Evolutionary conservation across 2,329 filamentous ascomycete species (phyloP).

Genomic region (Aspergillaceae sp.): DNA sequence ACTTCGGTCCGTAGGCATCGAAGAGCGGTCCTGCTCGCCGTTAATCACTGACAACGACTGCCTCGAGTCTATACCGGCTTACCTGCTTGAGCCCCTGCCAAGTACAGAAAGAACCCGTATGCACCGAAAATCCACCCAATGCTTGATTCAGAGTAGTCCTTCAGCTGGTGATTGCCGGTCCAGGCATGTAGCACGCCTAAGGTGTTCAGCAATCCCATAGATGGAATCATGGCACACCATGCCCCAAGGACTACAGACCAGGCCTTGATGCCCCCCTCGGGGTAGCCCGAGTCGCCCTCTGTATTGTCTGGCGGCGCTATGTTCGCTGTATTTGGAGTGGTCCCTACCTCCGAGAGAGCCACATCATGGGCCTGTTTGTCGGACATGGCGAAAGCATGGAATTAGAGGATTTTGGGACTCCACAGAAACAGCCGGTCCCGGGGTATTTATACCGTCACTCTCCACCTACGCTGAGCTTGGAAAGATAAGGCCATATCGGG

Average conservation of each 20-base stretch:
- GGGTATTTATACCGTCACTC: no score
- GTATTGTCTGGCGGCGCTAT: no score
- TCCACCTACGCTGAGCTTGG: no score
- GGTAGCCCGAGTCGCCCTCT: slow-evolving; percentile 11
- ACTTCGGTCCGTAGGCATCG: slow-evolving; percentile 26
- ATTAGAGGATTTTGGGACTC: no score
- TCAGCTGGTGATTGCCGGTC: slow-evolving; percentile 30
- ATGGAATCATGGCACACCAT: slow-evolving; percentile 33
- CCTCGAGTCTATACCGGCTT: background rate
- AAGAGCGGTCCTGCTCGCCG: slow-evolving; percentile 26
- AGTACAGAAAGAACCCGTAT: slow-evolving; percentile 34
- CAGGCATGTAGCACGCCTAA: slow-evolving; percentile 34
- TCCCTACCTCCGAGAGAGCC: no score
- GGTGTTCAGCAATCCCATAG: slow-evolving; percentile 35
- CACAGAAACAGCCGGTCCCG: no score
- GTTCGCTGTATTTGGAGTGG: no score
- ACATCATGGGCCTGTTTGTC: no score
- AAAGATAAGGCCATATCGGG: no score
- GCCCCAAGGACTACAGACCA: slow-evolving; percentile 38
- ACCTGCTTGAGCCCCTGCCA: slow-evolving; percentile 18
- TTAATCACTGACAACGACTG: background rate
- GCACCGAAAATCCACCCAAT: slow-evolving; percentile 37
- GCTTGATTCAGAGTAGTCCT: slow-evolving; percentile 22
- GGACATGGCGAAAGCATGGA: no score
- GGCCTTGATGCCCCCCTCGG: slow-evolving; percentile 35